Evolutionary conservation across 176 grass and related monocot species (phyloP), one percentile per base, ranked within the genome.

Genomic region (Phyllostachys edulis): DNA sequence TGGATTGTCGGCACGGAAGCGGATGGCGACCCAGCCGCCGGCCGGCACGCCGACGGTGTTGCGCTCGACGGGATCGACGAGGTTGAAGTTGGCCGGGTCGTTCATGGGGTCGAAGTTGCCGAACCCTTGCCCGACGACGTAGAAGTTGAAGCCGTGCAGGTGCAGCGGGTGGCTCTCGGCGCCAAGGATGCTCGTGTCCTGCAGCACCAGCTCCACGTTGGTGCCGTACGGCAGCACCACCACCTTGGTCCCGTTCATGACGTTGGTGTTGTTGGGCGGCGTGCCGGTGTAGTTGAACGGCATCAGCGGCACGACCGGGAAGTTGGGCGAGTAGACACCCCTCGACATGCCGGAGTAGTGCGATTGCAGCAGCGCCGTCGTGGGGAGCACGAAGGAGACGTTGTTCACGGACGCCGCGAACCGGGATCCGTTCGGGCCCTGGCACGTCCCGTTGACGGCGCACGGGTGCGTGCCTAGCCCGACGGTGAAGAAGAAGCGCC

Each of bases 151-250:
- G 10, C 94, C 94, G 71, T 96, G 91, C 5, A 96, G 84, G 85
- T 96, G 94, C 42, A 96, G 86, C 12, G 91, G 94, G 84, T 96
- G 94, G 86, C 94, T 96, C 88, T 96, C 94, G 9, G 84, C 89
- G 13, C 91, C 91, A 21, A 85, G 70, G 65, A 96, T 91, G 79
- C 87, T 91, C 9, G 94, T 96, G 77, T 80, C 94, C 87, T 96
- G 94, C 87, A 96, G 46, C 84, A 96, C 94, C 10, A 96, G 60
- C 86, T 96, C 94, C 7, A 96, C 91, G 32, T 0, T 61, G 38
- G 89, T 38, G 54, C 86, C 84, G 75, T 91, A 96, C 21, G 69
- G 72, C 62, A 93, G 72, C 67, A 82, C 84, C 77, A 85, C 63
- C 45, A 85, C 84, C 85, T 73, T 91, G 18, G 91, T 96, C 55